phyloP scores from a whole-genome alignment of 2,329 filamentous ascomycete species.

The Fusarium incarnatum region DNA sequence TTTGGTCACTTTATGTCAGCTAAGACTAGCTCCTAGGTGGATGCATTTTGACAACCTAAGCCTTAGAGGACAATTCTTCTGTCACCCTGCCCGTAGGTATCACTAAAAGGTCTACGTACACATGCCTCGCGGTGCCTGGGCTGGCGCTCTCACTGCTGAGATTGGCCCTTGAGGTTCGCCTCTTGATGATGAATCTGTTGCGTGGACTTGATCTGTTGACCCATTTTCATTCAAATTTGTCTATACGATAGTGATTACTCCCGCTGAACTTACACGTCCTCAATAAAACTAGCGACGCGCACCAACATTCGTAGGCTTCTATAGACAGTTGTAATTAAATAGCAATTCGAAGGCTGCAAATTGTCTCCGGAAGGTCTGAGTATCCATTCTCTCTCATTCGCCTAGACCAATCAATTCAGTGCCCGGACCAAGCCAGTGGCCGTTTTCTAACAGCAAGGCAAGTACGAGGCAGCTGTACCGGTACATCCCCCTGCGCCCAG shows the following conservation, averaged over 20 bases:
- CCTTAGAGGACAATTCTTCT: no score
- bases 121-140: slow-evolving; percentile 18
- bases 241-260: neutral
- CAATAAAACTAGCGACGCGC: slow-evolving; percentile 14
- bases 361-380: neutral
- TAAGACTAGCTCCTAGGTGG: accelerated
- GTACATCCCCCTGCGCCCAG: slow-evolving; percentile 46
- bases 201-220: slow-evolving; percentile 30
- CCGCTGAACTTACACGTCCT: slow-evolving; percentile 9
- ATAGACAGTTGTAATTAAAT: slow-evolving; percentile 21
- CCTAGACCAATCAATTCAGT: slow-evolving; percentile 2
- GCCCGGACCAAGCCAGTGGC: slow-evolving; percentile 6
- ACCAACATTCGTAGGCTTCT: slow-evolving; percentile 28
- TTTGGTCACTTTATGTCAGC: no score
- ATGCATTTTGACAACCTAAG: no score
- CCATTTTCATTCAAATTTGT: slow-evolving; percentile 14
- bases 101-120: slow-evolving; percentile 32
- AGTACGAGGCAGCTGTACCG: slow-evolving; percentile 42
- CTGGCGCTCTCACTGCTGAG: slow-evolving; percentile 6
- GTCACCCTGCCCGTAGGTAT: neutral
- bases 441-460: slow-evolving; percentile 12
- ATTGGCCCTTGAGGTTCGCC: slow-evolving; percentile 32
- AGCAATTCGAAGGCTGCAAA: slow-evolving; percentile 18
- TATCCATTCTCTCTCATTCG: neutral
- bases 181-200: slow-evolving; percentile 43